Evolutionary conservation across 495 filamentous ascomycete species (phyloP), one percentile per base, ranked within the genome.

Genomic region (Parathielavia hyrcaniae): DNA sequence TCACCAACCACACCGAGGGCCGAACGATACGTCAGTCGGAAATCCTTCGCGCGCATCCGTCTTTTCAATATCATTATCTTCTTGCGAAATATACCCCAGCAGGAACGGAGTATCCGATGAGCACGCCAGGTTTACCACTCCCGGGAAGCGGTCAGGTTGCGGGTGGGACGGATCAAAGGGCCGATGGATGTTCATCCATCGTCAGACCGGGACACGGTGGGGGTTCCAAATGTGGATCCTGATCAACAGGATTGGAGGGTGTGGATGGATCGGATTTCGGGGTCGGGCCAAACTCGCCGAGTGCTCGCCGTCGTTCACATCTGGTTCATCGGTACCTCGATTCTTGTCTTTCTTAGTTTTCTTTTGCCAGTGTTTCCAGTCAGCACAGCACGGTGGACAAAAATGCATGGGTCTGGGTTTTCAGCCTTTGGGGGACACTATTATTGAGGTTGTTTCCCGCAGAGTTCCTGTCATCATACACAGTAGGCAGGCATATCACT

Each of bases 61-160:
- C 26, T 38, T 58, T 50, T 44, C 44, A 30, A 6, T 30, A 30
- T n/a, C n/a, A n/a, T n/a, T n/a, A n/a, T n/a, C n/a, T n/a, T n/a
- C n/a, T n/a, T n/a, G 47, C 53, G 35, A 47, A 56, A 3, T 50
- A 57, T 56, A 56, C 53, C 26, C 53, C 44, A 40, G 22, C 53
- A 16, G 52, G 40, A 20, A 43, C 23, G 52, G 52, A 54, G 52
- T 35, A 54, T n/a, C n/a, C n/a, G n/a, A n/a, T 30, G 26, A n/a
- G 35, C 34, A 12, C 40, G 12, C 45, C 52, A 45, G 26, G 45
- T 54, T 54, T 45, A 45, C 17, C n/a, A n/a, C n/a, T n/a, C 52
- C 52, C 26, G n/a, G 10, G 45, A 30, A n/a, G 7, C 26, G 41
- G 23, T 45, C 35, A 45, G 52, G 35, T 34, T n/a, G 30, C 52